phyloP scores from a whole-genome alignment of 805 yeast genomes.

The Starmerella potacharoeniae region DNA sequence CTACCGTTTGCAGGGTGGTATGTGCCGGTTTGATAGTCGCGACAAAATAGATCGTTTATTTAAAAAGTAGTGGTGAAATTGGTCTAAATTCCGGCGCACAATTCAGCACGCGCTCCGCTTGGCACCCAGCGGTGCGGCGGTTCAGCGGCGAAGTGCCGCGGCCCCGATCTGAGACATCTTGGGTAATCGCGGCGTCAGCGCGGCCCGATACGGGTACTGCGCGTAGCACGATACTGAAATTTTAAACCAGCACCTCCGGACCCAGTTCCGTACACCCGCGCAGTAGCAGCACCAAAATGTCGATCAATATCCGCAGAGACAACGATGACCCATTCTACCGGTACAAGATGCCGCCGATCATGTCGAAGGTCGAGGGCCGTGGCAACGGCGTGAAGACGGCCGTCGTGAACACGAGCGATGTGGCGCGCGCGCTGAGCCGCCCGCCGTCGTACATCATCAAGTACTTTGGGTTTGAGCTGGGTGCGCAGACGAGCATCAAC shows the following conservation, averaged over 20 bases:
- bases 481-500: constrained; percentile 83
- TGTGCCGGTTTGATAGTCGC: no score
- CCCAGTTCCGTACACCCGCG: neutral
- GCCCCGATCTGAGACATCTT: neutral
- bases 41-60: no score
- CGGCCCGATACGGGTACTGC: neutral
- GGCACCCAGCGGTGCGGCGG: no score
- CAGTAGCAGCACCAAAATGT: constrained; percentile 10
- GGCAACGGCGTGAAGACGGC: constrained; percentile 99
- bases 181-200: neutral
- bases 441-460: constrained; percentile 88
- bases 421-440: constrained; percentile 86
- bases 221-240: neutral
- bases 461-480: constrained; percentile 91
- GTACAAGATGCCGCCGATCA: constrained; percentile 97
- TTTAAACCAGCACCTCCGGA: neutral
- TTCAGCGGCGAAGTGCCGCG: neutral
- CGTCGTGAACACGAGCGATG: constrained; percentile 78
- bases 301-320: constrained; percentile 87
- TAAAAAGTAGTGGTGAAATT: no score
- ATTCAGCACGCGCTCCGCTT: no score
- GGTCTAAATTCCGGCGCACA: no score
- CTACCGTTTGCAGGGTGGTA: no score
- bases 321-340: constrained; percentile 98
- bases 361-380: constrained; percentile 94